These are phyloP conservation scores for Dryadomyces quercus-mongolicae DNA, from an alignment of 2,329 filamentous ascomycete species.

Conservation along the genomic window DNA sequence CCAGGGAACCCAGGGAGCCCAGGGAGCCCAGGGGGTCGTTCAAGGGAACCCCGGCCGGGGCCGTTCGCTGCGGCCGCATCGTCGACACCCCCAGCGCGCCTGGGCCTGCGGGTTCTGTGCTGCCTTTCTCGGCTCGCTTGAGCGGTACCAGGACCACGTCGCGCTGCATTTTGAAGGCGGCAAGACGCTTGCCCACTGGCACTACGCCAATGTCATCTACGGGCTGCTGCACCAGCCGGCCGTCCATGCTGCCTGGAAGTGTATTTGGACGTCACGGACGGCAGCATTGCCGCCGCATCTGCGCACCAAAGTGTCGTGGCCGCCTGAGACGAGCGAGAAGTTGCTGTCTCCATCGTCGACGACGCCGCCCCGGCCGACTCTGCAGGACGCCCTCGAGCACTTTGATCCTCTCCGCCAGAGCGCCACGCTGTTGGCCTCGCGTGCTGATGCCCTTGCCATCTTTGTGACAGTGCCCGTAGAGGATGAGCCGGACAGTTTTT, in stretches of 20 bases:
- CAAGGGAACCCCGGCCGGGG: too few species aligned
- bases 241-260: slow-evolving; percentile 50
- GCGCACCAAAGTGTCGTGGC: slow-evolving; percentile 49
- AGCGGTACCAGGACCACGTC: slow-evolving; percentile 57
- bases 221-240: slow-evolving; percentile 54
- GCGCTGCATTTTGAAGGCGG: slow-evolving; percentile 54
- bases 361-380: slow-evolving; percentile 4
- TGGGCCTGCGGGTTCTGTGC: slow-evolving; percentile 61
- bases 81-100: slow-evolving; percentile 48
- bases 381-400: slow-evolving; percentile 54
- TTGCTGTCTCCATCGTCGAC: not conserved
- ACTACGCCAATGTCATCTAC: slow-evolving; percentile 56
- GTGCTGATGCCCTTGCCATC: slow-evolving; percentile 43
- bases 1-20: too few species aligned
- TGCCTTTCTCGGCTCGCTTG: slow-evolving; percentile 47
- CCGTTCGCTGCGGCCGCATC: too few species aligned
- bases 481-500: not conserved
- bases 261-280: slow-evolving; percentile 33
- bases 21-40: too few species aligned
- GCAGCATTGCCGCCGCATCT: slow-evolving; percentile 31
- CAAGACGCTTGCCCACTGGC: slow-evolving; percentile 53
- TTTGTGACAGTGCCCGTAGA: slow-evolving; percentile 17
- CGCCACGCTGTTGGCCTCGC: slow-evolving; percentile 41
- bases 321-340: slow-evolving; percentile 27
- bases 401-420: slow-evolving; percentile 47